Evolutionary conservation across 345 rosid genomes (phyloP), one percentile per base, ranked within the genome.

Genomic region (Citrus glauca): DNA sequence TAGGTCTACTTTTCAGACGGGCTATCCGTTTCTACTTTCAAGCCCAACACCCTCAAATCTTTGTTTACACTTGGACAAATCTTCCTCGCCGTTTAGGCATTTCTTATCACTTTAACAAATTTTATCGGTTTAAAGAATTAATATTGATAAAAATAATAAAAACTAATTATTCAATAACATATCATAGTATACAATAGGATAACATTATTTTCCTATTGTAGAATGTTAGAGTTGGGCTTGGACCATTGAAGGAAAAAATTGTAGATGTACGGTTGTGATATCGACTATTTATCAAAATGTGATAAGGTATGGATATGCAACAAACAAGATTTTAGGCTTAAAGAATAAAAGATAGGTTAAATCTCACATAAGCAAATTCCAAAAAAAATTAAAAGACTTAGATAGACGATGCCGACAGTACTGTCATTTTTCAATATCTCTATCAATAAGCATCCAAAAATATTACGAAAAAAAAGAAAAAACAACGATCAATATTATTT

Each of bases 1-100:
- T 72, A 74, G 77, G 73, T 77, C 74, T 80, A 72, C 59, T 81
- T 76, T 45, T 77, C 77, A 59, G 9, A 27, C 2, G 69, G 57
- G 69, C 22, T 20, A 4, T 2, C 1, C 24, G 4, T 73, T 25
- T 60, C 67, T 37, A 1, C 42, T 35, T 66, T 38, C 32, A 68
- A 50, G 27, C 42, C 74, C 74, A 50, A 30, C 6, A 7, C 2
- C 40, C 11, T 40, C 71, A 13, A 38, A 2, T 38, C 10, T 38
- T 8, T 38, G 42, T 38, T 38, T 2, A 38, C 10, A 38, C 11
- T 8, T 8, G 2, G 10, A 38, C 10, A 38, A 38, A 38, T 38
- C 42, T 38, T 38, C 42, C 42, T 8, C 42, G 0, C 42, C 42
- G 42, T 8, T 8, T 9, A 9, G 45, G 13, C 45, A 40, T 9